Evolutionary conservation across 768 basidiomycete genomes (phyloP).

Genomic region (Amanita brunnescens): DNA sequence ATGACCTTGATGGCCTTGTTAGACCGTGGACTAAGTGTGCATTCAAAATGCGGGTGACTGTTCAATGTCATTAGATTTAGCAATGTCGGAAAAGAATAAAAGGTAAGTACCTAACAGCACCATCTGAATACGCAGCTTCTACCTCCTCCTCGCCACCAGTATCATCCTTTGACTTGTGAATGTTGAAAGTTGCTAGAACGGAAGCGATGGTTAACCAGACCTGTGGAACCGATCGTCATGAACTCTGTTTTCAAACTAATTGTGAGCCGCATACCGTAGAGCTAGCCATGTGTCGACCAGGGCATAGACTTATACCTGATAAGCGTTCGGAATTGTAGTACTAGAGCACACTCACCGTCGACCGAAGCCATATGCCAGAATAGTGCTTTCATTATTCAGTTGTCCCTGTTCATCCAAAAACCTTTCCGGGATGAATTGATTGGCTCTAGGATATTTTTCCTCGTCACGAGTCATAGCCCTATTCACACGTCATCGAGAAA

Average conservation of each 20-base stretch:
- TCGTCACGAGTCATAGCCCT: slow-evolving; percentile 1
- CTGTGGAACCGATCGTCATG: neutral
- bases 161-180: neutral
- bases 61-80: neutral
- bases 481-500: neutral
- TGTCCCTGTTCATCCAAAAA: neutral
- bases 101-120: neutral
- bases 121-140: neutral
- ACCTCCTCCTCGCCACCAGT: neutral
- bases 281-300: neutral
- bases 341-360: neutral
- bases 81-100: neutral
- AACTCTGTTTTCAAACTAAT: neutral
- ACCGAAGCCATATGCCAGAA: neutral
- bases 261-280: neutral
- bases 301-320: neutral
- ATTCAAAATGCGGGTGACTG: neutral
- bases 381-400: neutral
- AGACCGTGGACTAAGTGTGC: neutral
- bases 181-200: neutral
- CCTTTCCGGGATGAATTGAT: neutral
- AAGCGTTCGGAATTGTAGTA: neutral
- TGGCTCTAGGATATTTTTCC: neutral
- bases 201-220: neutral
- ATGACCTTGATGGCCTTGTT: neutral